Evolutionary conservation across 768 basidiomycete species (phyloP), one percentile per base, ranked within the genome.

Genomic region (Xerocomellus chrysenteron): DNA sequence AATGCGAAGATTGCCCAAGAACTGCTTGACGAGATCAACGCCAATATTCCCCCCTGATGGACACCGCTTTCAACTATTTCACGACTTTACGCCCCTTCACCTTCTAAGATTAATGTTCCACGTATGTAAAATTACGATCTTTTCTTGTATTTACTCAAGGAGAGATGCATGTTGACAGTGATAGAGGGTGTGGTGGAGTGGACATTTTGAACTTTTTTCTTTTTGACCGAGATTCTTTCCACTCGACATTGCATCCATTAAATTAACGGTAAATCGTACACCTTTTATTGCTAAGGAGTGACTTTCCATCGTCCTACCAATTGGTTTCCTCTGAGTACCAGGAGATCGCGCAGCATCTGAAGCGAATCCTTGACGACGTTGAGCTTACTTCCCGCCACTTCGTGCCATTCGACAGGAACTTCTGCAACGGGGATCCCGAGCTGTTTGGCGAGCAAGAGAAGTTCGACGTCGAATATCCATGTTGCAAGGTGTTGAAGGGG

Each of bases 391-490:
- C 95, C 95, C 0, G 85, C 80, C 3, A 98, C 90, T 73, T 98
- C 95, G 57, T 93, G 88, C 95, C 95, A 98, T 61, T 87, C 83
- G 30, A 98, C 86, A 0, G 92, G 84, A 8, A 97, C 91, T 68
- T 98, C 95, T 8, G 73, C 80, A 2, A 94, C 87, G 2, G 93
- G 90, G 55, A 97, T 87, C 10, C 78, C 65, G 40, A 89, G 76
- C 68, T 87, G 81, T 67, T 91, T 88, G 10, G 94, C 92, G 39
- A 95, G 80, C 11, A 97, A 78, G 19, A 98, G 77, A 5, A 97
- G 82, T 71, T 98, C 95, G 55, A 97, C 94, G 72, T 98, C 95
- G 65, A 98, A 98, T 70, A 96, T 94, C 95, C 95, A 98, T 1
- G 90, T 88, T 6, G 88, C 77, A 30, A 96, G 86, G 65, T 92